phyloP scores from a whole-genome alignment of 2,329 filamentous ascomycete species.

The Fusarium napiforme region DNA sequence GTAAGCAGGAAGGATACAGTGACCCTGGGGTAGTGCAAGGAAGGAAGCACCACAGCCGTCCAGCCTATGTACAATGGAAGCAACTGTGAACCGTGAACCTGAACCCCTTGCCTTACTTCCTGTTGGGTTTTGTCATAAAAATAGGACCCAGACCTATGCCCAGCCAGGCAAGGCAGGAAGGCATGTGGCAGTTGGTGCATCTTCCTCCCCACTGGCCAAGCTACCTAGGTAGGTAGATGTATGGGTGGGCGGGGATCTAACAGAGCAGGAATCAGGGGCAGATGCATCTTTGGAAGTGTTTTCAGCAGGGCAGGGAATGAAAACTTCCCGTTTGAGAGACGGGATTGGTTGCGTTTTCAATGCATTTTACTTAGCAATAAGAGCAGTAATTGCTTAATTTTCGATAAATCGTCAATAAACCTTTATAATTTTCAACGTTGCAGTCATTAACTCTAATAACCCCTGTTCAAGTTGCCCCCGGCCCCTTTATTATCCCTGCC shows the following conservation, averaged over 20 bases:
- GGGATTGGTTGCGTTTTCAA: background rate
- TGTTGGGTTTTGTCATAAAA: slow-evolving; percentile 19
- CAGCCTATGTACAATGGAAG: background rate
- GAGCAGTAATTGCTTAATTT: background rate
- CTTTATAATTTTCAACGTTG: background rate
- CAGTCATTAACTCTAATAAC: slow-evolving; percentile 17
- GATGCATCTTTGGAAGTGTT: slow-evolving; percentile 10
- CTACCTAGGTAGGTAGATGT: background rate
- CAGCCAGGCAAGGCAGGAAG: slow-evolving; percentile 31
- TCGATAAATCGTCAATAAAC: background rate
- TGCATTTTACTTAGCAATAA: background rate
- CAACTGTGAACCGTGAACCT: slow-evolving; percentile 4
- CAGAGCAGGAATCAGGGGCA: slow-evolving; percentile 29
- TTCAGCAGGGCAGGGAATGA: slow-evolving; percentile 2
- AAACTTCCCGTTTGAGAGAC: background rate
- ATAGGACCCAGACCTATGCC: slow-evolving; percentile 15
- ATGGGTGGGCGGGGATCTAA: slow-evolving; percentile 2
- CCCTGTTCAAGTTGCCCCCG: slow-evolving; percentile 17
- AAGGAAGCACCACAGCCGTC: slow-evolving; percentile 8
- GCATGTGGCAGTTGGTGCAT: slow-evolving; percentile 28
- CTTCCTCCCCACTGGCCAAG: slow-evolving; percentile 13
- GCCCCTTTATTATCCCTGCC: slow-evolving; percentile 30
- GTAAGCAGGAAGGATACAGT: slow-evolving; percentile 4
- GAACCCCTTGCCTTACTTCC: slow-evolving; percentile 11
- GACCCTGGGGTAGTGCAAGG: slow-evolving; percentile 20